Conservation (phyloP, 140 eudicot genomes). For the Oenanthe javanica region DNA sequence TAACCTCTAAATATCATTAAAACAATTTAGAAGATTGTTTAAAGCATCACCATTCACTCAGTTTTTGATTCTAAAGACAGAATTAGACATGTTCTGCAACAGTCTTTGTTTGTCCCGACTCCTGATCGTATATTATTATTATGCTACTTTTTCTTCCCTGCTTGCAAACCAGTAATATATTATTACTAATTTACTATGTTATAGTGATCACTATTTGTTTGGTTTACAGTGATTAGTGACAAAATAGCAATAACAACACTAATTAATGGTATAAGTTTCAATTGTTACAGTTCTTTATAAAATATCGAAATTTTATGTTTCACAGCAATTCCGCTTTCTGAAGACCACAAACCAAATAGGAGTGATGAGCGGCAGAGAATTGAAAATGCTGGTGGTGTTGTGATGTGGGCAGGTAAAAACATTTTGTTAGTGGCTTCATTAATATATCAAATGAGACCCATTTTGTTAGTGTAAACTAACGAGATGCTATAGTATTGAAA, state of each 20-base stretch:
- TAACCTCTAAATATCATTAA: background rate
- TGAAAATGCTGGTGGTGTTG: slow-evolving; percentile 96
- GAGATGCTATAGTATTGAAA: background rate
- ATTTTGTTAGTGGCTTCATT: background rate
- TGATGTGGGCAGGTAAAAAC: slow-evolving; percentile 91
- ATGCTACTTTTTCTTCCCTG: background rate
- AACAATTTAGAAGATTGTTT: background rate
- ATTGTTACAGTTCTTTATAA: background rate
- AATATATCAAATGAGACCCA: background rate
- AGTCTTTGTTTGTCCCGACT: background rate
- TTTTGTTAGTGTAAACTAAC: background rate
- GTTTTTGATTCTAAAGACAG: background rate
- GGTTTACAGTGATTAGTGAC: background rate
- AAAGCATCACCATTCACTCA: background rate
- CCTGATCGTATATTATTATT: background rate
- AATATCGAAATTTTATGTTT: background rate
- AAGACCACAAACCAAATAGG: slow-evolving; percentile 97
- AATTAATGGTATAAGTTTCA: background rate
- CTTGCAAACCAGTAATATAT: background rate
- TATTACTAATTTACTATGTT: background rate
- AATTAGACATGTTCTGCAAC: background rate
- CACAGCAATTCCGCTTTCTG: slow-evolving; percentile 88
- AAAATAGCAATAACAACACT: background rate
- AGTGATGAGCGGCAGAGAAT: slow-evolving; percentile 89
- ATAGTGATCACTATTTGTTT: background rate